Conservation (phyloP, 2,329 filamentous ascomycete genomes). For the Fusarium agapanthi region DNA sequence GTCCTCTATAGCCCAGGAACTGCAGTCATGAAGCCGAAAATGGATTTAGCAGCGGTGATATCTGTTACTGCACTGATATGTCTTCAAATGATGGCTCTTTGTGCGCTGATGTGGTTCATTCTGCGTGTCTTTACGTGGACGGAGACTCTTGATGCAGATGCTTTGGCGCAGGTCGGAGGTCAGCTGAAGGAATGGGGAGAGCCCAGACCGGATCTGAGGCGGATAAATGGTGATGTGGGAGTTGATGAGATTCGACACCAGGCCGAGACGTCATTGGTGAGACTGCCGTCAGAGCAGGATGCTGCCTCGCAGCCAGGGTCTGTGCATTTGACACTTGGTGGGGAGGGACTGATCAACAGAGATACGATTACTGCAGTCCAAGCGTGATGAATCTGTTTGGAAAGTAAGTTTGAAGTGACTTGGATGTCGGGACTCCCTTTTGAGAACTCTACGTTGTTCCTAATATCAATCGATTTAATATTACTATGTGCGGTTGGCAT, state of each 20-base stretch:
- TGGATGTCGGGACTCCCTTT: neutral
- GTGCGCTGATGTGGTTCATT: neutral
- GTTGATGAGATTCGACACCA: neutral
- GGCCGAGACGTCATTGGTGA: neutral
- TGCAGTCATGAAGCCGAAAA: conserved; percentile 2
- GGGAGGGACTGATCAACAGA: neutral
- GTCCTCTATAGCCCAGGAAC: neutral
- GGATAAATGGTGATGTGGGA: neutral
- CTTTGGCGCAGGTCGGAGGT: neutral
- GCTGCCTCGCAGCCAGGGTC: neutral
- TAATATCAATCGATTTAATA: neutral
- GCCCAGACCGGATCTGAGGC: neutral
- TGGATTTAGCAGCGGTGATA: neutral
- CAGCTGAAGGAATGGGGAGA: conserved; percentile 16
- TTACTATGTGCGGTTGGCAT: neutral
- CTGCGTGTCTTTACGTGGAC: conserved; percentile 16
- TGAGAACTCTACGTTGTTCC: neutral
- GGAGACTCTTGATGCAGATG: conserved; percentile 10
- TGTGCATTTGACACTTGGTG: neutral
- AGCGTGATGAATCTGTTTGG: neutral
- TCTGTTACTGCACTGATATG: neutral
- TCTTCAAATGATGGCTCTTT: conserved; percentile 3
- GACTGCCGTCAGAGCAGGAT: neutral
- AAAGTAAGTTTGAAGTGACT: neutral
- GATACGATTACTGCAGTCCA: neutral